Evolutionary conservation across 2,329 filamentous ascomycete genomes (phyloP).

Genomic region (Niveomyces coronatus): DNA sequence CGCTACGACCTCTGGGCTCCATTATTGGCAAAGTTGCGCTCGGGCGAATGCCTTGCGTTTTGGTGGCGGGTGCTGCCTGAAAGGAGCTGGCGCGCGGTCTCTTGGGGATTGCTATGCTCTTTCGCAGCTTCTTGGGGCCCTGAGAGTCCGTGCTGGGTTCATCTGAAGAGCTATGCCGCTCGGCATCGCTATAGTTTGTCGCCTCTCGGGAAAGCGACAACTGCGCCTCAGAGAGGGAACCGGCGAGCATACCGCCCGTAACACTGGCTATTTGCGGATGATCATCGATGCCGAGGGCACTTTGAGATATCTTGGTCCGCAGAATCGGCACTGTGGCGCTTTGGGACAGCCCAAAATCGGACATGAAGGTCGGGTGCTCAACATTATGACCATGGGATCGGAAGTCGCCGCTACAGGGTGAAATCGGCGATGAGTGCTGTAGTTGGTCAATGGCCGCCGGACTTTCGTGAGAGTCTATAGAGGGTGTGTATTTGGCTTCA

Average conservation of each 20-base stretch:
- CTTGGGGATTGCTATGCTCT: slow-evolving; percentile 18
- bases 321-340: slow-evolving; percentile 7
- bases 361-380: not conserved
- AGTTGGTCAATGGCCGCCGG: not conserved
- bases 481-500: slow-evolving; percentile 5
- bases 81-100: slow-evolving; percentile 24
- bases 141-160: slow-evolving; percentile 12
- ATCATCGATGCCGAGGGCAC: slow-evolving; percentile 2
- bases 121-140: slow-evolving; percentile 21
- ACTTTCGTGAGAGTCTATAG: not conserved
- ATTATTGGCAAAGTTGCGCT: slow-evolving; percentile 23
- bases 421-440: slow-evolving; percentile 5
- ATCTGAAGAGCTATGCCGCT: slow-evolving; percentile 7
- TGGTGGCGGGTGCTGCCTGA: slow-evolving; percentile 15
- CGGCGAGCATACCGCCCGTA: not conserved
- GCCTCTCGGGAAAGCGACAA: slow-evolving; percentile 11
- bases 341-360: not conserved
- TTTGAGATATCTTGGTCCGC: slow-evolving; percentile 5
- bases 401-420: slow-evolving; percentile 1
- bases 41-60: slow-evolving; percentile 17
- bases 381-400: not conserved
- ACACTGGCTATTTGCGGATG: slow-evolving; percentile 5
- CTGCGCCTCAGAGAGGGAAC: not conserved
- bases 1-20: slow-evolving; percentile 32
- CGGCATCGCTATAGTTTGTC: not conserved